These are phyloP conservation scores for Didymella exigua DNA, from an alignment of 2,329 filamentous ascomycete genomes.

Conservation along the genomic window DNA sequence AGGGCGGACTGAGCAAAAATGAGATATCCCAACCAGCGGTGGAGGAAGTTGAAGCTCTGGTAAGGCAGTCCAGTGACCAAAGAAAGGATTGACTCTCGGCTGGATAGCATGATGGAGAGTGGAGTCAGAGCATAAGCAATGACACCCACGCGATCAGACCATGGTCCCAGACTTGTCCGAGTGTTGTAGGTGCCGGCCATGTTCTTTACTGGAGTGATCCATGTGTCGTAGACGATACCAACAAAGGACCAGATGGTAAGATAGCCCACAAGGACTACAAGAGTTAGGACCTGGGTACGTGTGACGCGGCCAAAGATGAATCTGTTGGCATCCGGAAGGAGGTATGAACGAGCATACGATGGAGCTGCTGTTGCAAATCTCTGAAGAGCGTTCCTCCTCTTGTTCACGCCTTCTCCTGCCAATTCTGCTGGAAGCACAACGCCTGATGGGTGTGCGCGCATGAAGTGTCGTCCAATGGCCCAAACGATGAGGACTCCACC, in stretches of 20 bases:
- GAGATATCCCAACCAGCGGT: slow-evolving; percentile 72
- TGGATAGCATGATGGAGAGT: slow-evolving; percentile 69
- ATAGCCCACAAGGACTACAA: slow-evolving; percentile 65
- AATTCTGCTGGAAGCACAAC: slow-evolving; percentile 28
- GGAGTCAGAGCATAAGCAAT: slow-evolving; percentile 77
- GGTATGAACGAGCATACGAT: slow-evolving; percentile 55
- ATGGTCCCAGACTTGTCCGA: slow-evolving; percentile 69
- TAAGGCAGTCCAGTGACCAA: slow-evolving; percentile 75
- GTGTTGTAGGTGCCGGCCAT: slow-evolving; percentile 64
- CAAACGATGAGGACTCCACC: slow-evolving; percentile 55
- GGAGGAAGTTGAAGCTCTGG: slow-evolving; percentile 62
- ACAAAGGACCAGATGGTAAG: slow-evolving; percentile 68
- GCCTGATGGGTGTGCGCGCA: slow-evolving; percentile 34
- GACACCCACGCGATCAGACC: slow-evolving; percentile 70
- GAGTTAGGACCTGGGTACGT: slow-evolving; percentile 68
- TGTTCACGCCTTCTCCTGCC: slow-evolving; percentile 28
- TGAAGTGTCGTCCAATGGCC: slow-evolving; percentile 44
- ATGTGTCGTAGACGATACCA: slow-evolving; percentile 70
- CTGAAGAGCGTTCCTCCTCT: slow-evolving; percentile 31
- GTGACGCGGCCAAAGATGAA: slow-evolving; percentile 70
- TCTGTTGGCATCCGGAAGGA: slow-evolving; percentile 66
- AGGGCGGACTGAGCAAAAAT: slow-evolving; percentile 71
- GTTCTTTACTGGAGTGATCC: slow-evolving; percentile 71
- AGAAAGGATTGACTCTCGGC: slow-evolving; percentile 71
- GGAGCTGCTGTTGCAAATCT: slow-evolving; percentile 46